Base-by-base conservation (phyloP, 331 rosid species). In the Ulmus americana region DNA sequence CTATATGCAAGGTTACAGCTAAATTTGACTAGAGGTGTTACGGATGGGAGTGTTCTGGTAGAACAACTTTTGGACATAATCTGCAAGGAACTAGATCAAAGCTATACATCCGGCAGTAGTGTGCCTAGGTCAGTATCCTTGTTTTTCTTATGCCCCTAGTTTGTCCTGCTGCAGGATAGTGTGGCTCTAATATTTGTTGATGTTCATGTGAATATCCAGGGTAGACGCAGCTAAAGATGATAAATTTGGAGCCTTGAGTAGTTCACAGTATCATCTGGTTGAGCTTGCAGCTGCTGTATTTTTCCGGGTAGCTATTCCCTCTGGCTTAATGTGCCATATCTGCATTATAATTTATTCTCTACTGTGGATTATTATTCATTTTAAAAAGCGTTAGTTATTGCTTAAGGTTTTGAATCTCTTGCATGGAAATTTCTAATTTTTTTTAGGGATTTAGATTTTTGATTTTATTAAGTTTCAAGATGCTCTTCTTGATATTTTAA, bases 81-180 rank as follows among this genome's bases (percentile, higher is more conserved):
- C 60, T 88, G 79, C 63, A 92, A 86, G 95, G 96, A 92, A 76
- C 90, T 92, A 58, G 95, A 92, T 85, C 96, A 85, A 70, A 82
- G 87, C 74, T 73, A 75, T 79, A 53, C 75, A 75, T 79, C 82
- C 55, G 68, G 77, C 67, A 68, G 75, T 75, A 75, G 79, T 50
- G 62, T 82, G 53, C 84, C 84, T 59, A 60, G 94, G 97, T 88
- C 63, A 65, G 85, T 56, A 61, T 59, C 69, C 14, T 42, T 65
- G 28, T 20, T 56, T 28, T 41, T 72, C 42, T 1, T 22, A 47
- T 52, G 42, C 44, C 13, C 45, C 11, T 48, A 52, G 53, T 69
- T 64, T 3, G 16, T 68, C n/a, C 15, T 39, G 8, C 60, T 39
- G 28, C 45, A 43, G 57, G 46, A 60, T 16, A 39, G 39, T 64